These are phyloP conservation scores for Tricholoma furcatifolium DNA, from an alignment of 768 basidiomycete species.

Conservation along the genomic window DNA sequence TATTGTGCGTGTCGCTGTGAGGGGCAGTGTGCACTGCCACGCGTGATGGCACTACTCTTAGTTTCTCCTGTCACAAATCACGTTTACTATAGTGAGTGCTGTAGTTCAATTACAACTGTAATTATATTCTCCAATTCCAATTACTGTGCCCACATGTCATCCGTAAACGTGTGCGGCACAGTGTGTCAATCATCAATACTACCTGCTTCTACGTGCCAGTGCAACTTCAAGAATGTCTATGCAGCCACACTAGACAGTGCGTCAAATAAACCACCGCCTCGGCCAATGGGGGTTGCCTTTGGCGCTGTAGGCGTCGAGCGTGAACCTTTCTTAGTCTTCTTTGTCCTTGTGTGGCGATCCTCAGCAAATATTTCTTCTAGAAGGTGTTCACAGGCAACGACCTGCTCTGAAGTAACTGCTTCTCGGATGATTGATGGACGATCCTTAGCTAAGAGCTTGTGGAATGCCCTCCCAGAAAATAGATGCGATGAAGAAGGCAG, in stretches of 20 bases:
- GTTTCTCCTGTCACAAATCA: too few relatives aligned
- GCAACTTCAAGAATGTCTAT: slow-evolving; percentile 15
- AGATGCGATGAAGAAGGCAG: slow-evolving; percentile 43
- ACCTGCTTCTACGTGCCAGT: too few relatives aligned
- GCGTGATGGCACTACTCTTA: too few relatives aligned
- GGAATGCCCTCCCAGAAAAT: slow-evolving; percentile 64
- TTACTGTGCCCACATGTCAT: too few relatives aligned
- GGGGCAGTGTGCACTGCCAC: too few relatives aligned
- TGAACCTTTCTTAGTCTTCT: slow-evolving; percentile 24
- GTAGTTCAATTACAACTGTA: too few relatives aligned
- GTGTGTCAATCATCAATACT: too few relatives aligned
- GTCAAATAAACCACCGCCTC: slow-evolving; percentile 33
- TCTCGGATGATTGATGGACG: slow-evolving; percentile 16
- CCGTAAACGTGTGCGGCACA: too few relatives aligned
- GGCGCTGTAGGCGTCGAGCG: background rate
- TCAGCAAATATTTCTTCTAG: slow-evolving; percentile 48
- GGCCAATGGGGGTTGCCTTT: slow-evolving; percentile 5
- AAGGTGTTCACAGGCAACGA: slow-evolving; percentile 46
- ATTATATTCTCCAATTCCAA: too few relatives aligned
- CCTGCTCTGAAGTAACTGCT: slow-evolving; percentile 33
- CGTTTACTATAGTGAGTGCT: too few relatives aligned
- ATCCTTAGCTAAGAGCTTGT: slow-evolving; percentile 44
- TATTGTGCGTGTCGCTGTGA: too few relatives aligned
- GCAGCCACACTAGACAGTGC: slow-evolving; percentile 39
- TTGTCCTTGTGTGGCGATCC: slow-evolving; percentile 40